Evolutionary conservation across 1,139 yeast species (phyloP), one percentile per base, ranked within the genome.

Genomic region (Debaryomyces robertsiae): DNA sequence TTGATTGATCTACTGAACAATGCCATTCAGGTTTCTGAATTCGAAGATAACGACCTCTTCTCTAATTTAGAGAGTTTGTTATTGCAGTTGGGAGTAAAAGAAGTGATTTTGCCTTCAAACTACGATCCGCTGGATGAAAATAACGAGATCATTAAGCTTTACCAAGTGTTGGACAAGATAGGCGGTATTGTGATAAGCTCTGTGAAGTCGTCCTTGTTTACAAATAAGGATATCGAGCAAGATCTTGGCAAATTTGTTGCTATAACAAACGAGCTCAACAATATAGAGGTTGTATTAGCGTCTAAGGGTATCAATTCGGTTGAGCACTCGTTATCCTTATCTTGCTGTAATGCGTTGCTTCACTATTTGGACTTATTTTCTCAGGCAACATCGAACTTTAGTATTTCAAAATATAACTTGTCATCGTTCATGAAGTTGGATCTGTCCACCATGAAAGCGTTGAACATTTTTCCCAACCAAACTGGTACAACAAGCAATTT

Each of bases 1-100:
- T 84, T 86, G 53, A 72, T 88, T n/a, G 96, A 91, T 56, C 79
- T 88, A 22, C 81, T 82, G 52, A 73, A 77, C 41, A 75, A 78
- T 46, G 72, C 75, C 23, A 73, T 93, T 27, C 91, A 91, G 17
- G 65, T 90, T 30, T 67, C 84, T 16, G 96, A 93, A 58, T 88
- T 91, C 50, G 79, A 79, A 6, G 98, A 93, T 58, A 90, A 88
- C 54, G 98, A 93, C 38, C 71, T 89, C 9, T 90, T 77, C 53
- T 84, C 96, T 2, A 91, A 91, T 55, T 65, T 91, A 47, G 98
- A 93, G 58, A 83, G 94, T 43, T 73, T 89, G 39, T 63, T 91
- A 42, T 84, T 93, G 49, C 98, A 93, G 60, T 67, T 90, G 28
- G 96, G 96, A 16, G 88, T 90, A 4, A 87, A 86, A 53, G 98